phyloP scores from a whole-genome alignment of 371 early-diverging fungal genomes.

The Dinochytrium kinnereticum region DNA sequence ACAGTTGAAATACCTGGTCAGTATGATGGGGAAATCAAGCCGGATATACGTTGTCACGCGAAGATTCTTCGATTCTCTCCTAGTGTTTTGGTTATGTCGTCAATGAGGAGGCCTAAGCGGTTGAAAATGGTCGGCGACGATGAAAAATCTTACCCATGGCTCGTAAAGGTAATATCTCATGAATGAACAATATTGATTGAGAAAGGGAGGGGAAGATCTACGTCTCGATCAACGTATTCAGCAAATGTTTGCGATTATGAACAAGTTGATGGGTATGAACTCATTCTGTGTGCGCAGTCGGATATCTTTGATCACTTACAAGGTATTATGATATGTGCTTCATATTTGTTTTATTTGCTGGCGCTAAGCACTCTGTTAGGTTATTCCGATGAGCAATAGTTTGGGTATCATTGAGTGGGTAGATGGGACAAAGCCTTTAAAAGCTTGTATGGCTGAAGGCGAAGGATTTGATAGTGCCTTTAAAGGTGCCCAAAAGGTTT shows the following conservation, averaged over 20 bases:
- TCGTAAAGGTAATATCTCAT: slow-evolving; percentile 70
- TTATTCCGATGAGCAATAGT: slow-evolving; percentile 68
- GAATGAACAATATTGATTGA: background rate
- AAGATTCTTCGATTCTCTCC: slow-evolving; percentile 68
- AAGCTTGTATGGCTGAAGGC: slow-evolving; percentile 41
- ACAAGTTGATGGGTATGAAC: slow-evolving; percentile 64
- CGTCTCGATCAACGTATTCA: slow-evolving; percentile 80
- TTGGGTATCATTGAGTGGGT: slow-evolving; percentile 79
- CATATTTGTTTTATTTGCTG: background rate
- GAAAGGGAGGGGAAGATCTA: slow-evolving; percentile 80
- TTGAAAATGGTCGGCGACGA: slow-evolving; percentile 74
- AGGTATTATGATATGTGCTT: slow-evolving; percentile 41
- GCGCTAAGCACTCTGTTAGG: no score
- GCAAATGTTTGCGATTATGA: slow-evolving; percentile 77
- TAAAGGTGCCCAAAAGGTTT: slow-evolving; percentile 17
- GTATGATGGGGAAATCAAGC: slow-evolving; percentile 59
- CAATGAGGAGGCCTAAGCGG: slow-evolving; percentile 75
- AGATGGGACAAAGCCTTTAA: slow-evolving; percentile 48
- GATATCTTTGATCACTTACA: slow-evolving; percentile 62
- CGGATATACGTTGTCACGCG: slow-evolving; percentile 46
- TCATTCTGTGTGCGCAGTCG: slow-evolving; percentile 57
- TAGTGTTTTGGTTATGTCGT: slow-evolving; percentile 67
- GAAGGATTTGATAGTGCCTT: slow-evolving; percentile 33
- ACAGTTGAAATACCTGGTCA: slow-evolving; percentile 80
- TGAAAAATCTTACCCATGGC: slow-evolving; percentile 69